Conservation (phyloP, 768 basidiomycete species). For the Lactarius trivialis region DNA sequence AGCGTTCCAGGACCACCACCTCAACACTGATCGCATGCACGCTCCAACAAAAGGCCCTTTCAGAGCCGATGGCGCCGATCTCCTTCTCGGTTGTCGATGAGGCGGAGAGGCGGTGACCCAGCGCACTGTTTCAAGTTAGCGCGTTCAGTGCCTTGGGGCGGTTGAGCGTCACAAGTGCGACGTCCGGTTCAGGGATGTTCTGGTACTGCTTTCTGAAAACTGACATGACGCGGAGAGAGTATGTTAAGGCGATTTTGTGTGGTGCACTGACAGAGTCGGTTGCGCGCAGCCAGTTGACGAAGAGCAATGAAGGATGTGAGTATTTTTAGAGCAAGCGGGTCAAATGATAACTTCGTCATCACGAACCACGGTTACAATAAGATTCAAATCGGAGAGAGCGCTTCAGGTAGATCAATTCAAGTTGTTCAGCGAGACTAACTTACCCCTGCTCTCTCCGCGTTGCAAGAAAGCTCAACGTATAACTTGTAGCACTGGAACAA, state of each 20-base stretch:
- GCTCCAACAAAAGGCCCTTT: constrained; percentile 88
- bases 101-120: constrained; percentile 60
- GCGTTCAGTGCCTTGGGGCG: constrained; percentile 90
- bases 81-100: constrained; percentile 60
- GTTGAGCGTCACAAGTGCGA: constrained; percentile 81
- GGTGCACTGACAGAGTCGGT: not conserved
- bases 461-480: too few relatives aligned
- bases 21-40: constrained; percentile 24
- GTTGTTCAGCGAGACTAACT: too few relatives aligned
- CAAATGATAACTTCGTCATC: not conserved
- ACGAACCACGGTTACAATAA: too few relatives aligned
- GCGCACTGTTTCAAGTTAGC: constrained; percentile 64
- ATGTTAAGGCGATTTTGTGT: not conserved
- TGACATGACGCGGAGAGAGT: constrained; percentile 44
- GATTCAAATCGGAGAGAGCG: too few relatives aligned
- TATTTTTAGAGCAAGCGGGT: too few relatives aligned
- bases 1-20: not conserved
- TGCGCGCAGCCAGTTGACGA: constrained; percentile 1
- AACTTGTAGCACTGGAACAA: too few relatives aligned
- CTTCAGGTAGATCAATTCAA: too few relatives aligned
- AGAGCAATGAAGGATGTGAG: not conserved
- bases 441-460: too few relatives aligned
- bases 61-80: constrained; percentile 82
- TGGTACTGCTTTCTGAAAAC: constrained; percentile 41
- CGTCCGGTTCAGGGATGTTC: constrained; percentile 63